Evolutionary conservation across 371 early-diverging fungal genomes (phyloP).

Genomic region (Mucor mucedo): DNA sequence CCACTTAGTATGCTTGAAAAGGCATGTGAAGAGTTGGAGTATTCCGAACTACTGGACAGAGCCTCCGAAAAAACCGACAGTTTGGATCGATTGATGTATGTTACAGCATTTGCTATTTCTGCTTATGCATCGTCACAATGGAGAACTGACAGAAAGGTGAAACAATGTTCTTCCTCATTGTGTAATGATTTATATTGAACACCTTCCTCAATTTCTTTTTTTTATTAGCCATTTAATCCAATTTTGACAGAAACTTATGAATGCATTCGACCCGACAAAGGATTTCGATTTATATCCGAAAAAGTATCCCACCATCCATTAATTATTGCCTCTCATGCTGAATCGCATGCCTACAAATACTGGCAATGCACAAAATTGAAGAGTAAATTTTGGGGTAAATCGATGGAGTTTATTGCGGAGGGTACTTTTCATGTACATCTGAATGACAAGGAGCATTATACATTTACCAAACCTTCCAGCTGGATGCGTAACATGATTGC

Average conservation of each 20-base stretch:
- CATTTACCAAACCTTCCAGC: slow-evolving; percentile 76
- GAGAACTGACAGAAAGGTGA: slow-evolving; percentile 72
- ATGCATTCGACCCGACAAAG: slow-evolving; percentile 75
- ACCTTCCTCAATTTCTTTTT: too few relatives aligned
- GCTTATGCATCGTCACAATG: slow-evolving; percentile 81
- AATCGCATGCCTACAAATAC: slow-evolving; percentile 63
- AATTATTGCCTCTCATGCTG: slow-evolving; percentile 75
- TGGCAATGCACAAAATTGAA: slow-evolving; percentile 74
- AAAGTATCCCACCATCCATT: slow-evolving; percentile 87
- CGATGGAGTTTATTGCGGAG: slow-evolving; percentile 69
- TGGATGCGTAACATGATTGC: slow-evolving; percentile 83
- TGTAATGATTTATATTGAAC: too few relatives aligned
- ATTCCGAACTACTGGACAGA: slow-evolving; percentile 78
- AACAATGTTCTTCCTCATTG: too few relatives aligned
- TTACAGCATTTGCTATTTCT: slow-evolving; percentile 86
- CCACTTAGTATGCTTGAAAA: slow-evolving; percentile 90
- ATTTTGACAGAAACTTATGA: slow-evolving; percentile 95
- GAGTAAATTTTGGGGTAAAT: slow-evolving; percentile 85
- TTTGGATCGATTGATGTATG: slow-evolving; percentile 77
- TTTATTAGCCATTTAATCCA: slow-evolving; percentile 84
- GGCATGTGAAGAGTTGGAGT: slow-evolving; percentile 91
- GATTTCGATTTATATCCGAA: slow-evolving; percentile 82
- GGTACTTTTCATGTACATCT: slow-evolving; percentile 72
- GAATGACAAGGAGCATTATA: slow-evolving; percentile 65
- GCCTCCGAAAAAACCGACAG: slow-evolving; percentile 71